These are phyloP conservation scores for Ophiocordyceps sinensis DNA, from an alignment of 2,329 filamentous ascomycete genomes.

Conservation along the genomic window DNA sequence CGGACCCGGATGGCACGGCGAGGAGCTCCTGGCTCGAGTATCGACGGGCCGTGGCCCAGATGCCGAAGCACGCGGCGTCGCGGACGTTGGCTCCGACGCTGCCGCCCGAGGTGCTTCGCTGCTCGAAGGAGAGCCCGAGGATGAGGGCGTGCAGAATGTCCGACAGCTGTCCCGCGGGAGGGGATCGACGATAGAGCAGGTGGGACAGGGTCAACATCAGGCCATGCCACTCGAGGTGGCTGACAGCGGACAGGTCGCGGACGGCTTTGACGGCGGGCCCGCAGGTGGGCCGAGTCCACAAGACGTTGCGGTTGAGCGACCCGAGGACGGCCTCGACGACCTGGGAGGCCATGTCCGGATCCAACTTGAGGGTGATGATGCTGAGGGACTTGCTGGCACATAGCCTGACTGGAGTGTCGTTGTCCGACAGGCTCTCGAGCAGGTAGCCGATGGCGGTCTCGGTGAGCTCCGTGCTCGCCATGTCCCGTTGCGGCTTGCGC, in stretches of 20 bases:
- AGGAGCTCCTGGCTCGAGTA: slow-evolving; percentile 71
- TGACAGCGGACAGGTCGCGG: slow-evolving; percentile 58
- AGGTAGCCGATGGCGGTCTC: slow-evolving; percentile 75
- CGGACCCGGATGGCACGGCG: slow-evolving; percentile 36
- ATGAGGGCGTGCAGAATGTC: slow-evolving; percentile 65
- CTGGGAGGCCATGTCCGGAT: slow-evolving; percentile 67
- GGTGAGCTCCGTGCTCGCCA: slow-evolving; percentile 39
- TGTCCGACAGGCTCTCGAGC: slow-evolving; percentile 65
- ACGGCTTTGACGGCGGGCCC: slow-evolving; percentile 17
- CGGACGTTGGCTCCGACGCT: slow-evolving; percentile 81
- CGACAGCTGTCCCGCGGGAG: slow-evolving; percentile 54
- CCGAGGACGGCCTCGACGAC: slow-evolving; percentile 78
- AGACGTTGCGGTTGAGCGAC: slow-evolving; percentile 43
- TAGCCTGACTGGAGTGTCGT: slow-evolving; percentile 80
- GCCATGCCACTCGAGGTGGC: slow-evolving; percentile 83
- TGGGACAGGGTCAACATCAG: slow-evolving; percentile 78
- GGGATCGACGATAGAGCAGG: slow-evolving; percentile 70
- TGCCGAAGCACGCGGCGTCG: slow-evolving; percentile 89
- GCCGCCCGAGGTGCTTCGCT: slow-evolving; percentile 69
- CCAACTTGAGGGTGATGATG: slow-evolving; percentile 67
- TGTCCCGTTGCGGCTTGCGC: slow-evolving; percentile 29
- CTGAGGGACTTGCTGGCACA: slow-evolving; percentile 88
- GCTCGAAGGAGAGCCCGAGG: slow-evolving; percentile 75
- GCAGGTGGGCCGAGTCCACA: slow-evolving; percentile 29
- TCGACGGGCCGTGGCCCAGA: slow-evolving; percentile 81